These are phyloP conservation scores for Ceratobasidium theobromae DNA, from an alignment of 1,284 basidiomycete species.

Conservation along the genomic window DNA sequence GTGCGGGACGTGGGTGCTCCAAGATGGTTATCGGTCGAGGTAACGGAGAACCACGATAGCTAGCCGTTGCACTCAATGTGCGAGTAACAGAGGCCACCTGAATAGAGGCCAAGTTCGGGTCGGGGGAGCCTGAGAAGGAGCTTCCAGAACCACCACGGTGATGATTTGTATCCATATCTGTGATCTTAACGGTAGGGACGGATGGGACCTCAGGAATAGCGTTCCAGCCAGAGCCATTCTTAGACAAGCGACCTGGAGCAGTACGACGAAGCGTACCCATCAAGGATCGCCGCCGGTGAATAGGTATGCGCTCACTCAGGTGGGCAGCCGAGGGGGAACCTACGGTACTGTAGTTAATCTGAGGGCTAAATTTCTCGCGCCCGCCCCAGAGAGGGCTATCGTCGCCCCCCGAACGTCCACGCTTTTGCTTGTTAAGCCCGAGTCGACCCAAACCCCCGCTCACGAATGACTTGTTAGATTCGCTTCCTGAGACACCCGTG, in stretches of 20 bases:
- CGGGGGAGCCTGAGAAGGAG: constrained; percentile 22
- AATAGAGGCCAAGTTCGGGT: constrained; percentile 26
- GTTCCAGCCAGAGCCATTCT: constrained; percentile 5
- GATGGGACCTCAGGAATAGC: not conserved
- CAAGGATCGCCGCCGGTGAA: constrained; percentile 5
- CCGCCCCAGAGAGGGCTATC: constrained; percentile 29
- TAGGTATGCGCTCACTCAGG: not conserved
- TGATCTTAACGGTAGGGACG: constrained; percentile 22
- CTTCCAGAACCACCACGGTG: constrained; percentile 10
- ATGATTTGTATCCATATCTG: constrained; percentile 21
- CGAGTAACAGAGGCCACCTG: constrained; percentile 27
- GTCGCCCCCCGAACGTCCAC: not conserved
- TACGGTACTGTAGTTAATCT: not conserved
- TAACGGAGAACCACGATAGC: constrained; percentile 1
- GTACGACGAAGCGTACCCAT: constrained; percentile 3
- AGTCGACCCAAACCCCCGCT: constrained; percentile 13
- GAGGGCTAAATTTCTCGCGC: constrained; percentile 26
- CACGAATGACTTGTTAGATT: constrained; percentile 21
- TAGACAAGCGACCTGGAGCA: constrained; percentile 19
- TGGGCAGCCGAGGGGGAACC: constrained; percentile 14
- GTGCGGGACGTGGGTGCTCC: constrained; percentile 26
- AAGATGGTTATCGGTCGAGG: not conserved
- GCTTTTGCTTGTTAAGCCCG: not conserved
- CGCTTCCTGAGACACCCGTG: constrained; percentile 8
- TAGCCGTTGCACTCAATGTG: constrained; percentile 13